Evolutionary conservation across 2,329 filamentous ascomycete genomes (phyloP).

Genomic region (Botrytis galanthina): DNA sequence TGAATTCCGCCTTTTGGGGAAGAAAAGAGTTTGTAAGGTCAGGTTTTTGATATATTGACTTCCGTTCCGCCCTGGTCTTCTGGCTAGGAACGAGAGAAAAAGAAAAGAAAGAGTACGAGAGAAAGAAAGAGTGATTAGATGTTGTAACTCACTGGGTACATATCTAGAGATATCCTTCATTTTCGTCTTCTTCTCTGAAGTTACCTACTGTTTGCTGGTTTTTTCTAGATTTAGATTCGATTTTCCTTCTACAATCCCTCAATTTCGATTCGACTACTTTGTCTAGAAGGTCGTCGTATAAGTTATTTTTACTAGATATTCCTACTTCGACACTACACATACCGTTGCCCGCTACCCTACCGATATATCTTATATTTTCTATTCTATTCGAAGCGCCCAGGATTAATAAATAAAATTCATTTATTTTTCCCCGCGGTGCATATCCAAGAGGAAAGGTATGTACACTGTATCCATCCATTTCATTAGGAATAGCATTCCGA

Average conservation of each 20-base stretch:
- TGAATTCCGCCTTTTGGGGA: background rate
- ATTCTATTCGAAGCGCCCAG: background rate
- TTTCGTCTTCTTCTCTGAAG: background rate
- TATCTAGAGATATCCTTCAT: background rate
- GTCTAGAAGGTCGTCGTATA: background rate
- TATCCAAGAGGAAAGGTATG: background rate
- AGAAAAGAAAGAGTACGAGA: background rate
- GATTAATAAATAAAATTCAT: background rate
- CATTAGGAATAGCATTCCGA: slow-evolving; percentile 1
- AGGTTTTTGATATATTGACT: background rate
- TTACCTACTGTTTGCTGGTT: background rate
- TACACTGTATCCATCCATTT: background rate
- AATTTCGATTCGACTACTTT: background rate
- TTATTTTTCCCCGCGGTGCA: background rate
- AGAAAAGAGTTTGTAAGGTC: background rate
- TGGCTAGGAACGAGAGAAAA: background rate
- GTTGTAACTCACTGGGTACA: background rate
- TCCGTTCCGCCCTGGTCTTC: background rate
- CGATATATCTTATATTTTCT: background rate
- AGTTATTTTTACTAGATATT: background rate
- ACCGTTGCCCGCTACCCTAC: background rate
- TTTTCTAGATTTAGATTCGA: background rate
- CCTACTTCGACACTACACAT: background rate
- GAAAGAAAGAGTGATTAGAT: background rate
- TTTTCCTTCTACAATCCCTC: background rate